These are phyloP conservation scores for sorghum (Sorghum bicolor) DNA, from an alignment of 176 grass and related monocot genomes.

Conservation along the genomic window Sorghum_bicolor_NCBIv3 NC_012878.2:54324001-54324500, in stretches of 20 bases:
- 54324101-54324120: slow-evolving; percentile 40
- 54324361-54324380: slow-evolving; percentile 22
- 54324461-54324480: slow-evolving; percentile 18
- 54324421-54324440: slow-evolving; percentile 30
- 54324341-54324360: slow-evolving; percentile 23
- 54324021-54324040: slow-evolving; percentile 13
- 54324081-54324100: slow-evolving; percentile 49
- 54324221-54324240: slow-evolving; percentile 29
- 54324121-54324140: slow-evolving; percentile 50
- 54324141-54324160: slow-evolving; percentile 43
- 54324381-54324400: slow-evolving; percentile 30
- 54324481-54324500: slow-evolving; percentile 5
- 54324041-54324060: slow-evolving; percentile 55
- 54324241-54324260: slow-evolving; percentile 26
- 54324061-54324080: slow-evolving; percentile 61
- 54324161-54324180: slow-evolving; percentile 28
- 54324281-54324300: slow-evolving; percentile 16
- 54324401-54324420: slow-evolving; percentile 40
- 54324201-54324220: slow-evolving; percentile 26
- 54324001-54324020: slow-evolving; percentile 28
- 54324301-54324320: slow-evolving; percentile 12
- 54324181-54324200: slow-evolving; percentile 25
- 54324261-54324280: slow-evolving; percentile 16
- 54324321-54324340: slow-evolving; percentile 40
- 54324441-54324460: slow-evolving; percentile 18